phyloP scores from a whole-genome alignment of 1,284 basidiomycete species.

The Agaricales sp. region DNA sequence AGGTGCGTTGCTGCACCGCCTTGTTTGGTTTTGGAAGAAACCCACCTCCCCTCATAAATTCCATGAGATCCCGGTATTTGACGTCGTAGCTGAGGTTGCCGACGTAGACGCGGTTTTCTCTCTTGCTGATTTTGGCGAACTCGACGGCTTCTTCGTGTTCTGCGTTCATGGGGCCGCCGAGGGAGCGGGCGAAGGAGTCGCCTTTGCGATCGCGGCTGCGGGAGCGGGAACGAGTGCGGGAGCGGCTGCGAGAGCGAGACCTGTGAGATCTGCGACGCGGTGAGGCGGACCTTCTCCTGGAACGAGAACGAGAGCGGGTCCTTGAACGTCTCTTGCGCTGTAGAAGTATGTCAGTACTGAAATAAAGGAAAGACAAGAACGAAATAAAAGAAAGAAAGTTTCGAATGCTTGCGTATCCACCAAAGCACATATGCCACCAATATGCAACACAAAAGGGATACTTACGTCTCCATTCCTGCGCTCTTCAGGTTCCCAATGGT shows the following conservation, averaged over 20 bases:
- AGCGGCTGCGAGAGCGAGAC: slow-evolving; percentile 45
- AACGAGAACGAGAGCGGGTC: slow-evolving; percentile 50
- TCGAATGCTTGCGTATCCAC: slow-evolving; percentile 3
- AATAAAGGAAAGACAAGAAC: slow-evolving; percentile 9
- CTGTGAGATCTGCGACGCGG: slow-evolving; percentile 49
- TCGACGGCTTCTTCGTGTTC: slow-evolving; percentile 82
- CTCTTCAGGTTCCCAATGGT: slow-evolving; percentile 74
- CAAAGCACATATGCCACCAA: background rate
- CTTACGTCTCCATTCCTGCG: slow-evolving; percentile 54
- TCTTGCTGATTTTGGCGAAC: slow-evolving; percentile 88
- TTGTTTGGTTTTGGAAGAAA: too few relatives aligned
- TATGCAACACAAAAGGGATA: too few relatives aligned
- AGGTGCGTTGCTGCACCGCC: slow-evolving; percentile 67
- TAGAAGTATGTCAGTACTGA: slow-evolving; percentile 9
- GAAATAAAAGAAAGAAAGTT: slow-evolving; percentile 3
- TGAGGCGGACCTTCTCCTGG: slow-evolving; percentile 55
- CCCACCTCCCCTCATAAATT: slow-evolving; percentile 99
- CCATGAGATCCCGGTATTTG: slow-evolving; percentile 95
- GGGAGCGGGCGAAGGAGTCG: slow-evolving; percentile 66
- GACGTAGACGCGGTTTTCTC: slow-evolving; percentile 97
- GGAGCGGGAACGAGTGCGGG: slow-evolving; percentile 49
- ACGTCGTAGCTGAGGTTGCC: slow-evolving; percentile 97
- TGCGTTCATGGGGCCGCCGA: slow-evolving; percentile 88
- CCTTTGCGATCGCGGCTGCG: slow-evolving; percentile 52
- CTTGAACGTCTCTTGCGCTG: slow-evolving; percentile 49